phyloP scores from a whole-genome alignment of 2,329 filamentous ascomycete species.

The Bipolaris victoriae region DNA sequence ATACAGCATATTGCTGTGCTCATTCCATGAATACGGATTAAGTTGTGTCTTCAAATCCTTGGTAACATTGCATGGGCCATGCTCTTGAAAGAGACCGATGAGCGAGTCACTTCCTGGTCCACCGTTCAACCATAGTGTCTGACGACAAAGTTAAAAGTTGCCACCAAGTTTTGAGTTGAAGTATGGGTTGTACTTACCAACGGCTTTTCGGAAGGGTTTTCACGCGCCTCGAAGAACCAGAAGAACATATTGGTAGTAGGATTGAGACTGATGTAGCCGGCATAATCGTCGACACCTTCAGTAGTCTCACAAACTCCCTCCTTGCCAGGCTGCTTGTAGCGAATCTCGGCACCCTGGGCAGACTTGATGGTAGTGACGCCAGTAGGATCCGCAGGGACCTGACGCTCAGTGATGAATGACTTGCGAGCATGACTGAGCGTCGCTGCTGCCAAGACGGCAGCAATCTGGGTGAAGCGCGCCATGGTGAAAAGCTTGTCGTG shows the following conservation, averaged over 20 bases:
- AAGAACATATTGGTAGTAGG: slow-evolving; percentile 51
- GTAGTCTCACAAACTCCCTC: slow-evolving; percentile 53
- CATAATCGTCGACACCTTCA: slow-evolving; percentile 47
- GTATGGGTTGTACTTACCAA: slow-evolving; percentile 11
- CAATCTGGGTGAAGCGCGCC: slow-evolving; percentile 30
- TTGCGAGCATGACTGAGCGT: slow-evolving; percentile 29
- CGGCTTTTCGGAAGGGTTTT: slow-evolving; percentile 48
- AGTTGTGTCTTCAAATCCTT: slow-evolving; percentile 45
- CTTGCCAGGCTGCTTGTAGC: slow-evolving; percentile 47
- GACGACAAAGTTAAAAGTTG: neutral
- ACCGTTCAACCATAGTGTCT: slow-evolving; percentile 60
- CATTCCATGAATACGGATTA: slow-evolving; percentile 51
- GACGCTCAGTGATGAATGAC: slow-evolving; percentile 34
- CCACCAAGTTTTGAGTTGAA: fast-evolving
- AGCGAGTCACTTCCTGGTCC: slow-evolving; percentile 59
- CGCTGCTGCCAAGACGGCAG: slow-evolving; percentile 29
- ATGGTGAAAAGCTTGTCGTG: slow-evolving; percentile 27
- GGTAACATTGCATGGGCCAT: slow-evolving; percentile 40
- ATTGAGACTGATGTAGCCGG: slow-evolving; percentile 47
- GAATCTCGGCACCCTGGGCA: slow-evolving; percentile 42
- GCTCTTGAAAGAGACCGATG: slow-evolving; percentile 61
- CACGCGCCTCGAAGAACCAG: slow-evolving; percentile 58
- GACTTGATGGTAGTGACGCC: slow-evolving; percentile 44
- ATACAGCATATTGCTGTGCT: slow-evolving; percentile 49
- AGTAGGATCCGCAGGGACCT: slow-evolving; percentile 40